phyloP scores from a whole-genome alignment of 495 filamentous ascomycete species.

The Penicillium soppii region DNA sequence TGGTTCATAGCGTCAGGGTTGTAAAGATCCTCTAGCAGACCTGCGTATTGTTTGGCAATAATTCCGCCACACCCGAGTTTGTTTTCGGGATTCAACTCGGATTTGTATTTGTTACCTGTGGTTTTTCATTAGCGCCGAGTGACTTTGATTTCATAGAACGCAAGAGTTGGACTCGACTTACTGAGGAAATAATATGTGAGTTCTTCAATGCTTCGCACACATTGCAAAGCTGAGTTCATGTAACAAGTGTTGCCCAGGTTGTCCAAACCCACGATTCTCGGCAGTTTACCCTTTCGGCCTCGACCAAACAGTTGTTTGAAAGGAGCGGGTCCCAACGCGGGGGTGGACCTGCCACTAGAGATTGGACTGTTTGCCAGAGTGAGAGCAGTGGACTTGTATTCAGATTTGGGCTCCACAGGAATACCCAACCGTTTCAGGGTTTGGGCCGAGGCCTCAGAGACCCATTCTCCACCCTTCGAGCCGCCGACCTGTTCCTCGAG shows the following conservation, averaged over 20 bases:
- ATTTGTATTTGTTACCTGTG: constrained; percentile 62
- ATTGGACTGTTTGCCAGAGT: constrained; percentile 38
- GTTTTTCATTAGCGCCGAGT: constrained; percentile 12
- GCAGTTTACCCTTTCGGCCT: constrained; percentile 64
- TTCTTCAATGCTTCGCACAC: constrained; percentile 86
- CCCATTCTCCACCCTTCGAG: constrained; percentile 57
- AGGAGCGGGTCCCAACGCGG: constrained; percentile 48
- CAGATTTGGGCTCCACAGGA: constrained; percentile 20
- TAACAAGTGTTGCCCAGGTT: constrained; percentile 98
- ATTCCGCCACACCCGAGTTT: constrained; percentile 79
- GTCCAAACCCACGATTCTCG: constrained; percentile 63
- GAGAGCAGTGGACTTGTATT: constrained; percentile 12
- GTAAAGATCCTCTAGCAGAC: constrained; percentile 72
- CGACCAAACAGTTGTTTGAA: constrained; percentile 27
- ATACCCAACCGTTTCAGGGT: constrained; percentile 42
- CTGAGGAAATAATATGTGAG: constrained; percentile 85
- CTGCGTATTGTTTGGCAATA: constrained; percentile 78
- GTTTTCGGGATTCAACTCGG: constrained; percentile 81
- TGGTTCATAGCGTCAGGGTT: constrained; percentile 50
- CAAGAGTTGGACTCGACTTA: constrained; percentile 31
- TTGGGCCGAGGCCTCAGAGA: constrained; percentile 55
- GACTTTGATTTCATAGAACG: neutral
- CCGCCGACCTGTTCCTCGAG: constrained; percentile 71
- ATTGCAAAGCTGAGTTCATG: constrained; percentile 97
- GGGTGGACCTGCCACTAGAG: constrained; percentile 62